Evolutionary conservation across 2,329 filamentous ascomycete species (phyloP).

Genomic region (Pestalotiopsis fici): DNA sequence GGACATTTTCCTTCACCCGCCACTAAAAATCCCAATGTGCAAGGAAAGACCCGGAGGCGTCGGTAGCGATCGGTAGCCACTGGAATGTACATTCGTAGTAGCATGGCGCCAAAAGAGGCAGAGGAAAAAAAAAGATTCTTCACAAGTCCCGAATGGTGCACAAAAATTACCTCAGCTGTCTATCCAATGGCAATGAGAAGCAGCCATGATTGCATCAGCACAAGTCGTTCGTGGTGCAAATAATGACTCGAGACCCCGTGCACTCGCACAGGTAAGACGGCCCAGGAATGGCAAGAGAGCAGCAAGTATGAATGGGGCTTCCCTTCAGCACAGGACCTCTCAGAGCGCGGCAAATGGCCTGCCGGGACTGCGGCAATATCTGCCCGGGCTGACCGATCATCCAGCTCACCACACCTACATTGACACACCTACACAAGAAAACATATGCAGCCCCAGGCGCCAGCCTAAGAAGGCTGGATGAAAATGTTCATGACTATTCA

Average conservation of each 20-base stretch:
- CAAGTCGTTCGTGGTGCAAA: not conserved
- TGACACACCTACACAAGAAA: not conserved
- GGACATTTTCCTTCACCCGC: not conserved
- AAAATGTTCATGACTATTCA: not conserved
- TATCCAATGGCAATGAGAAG: not conserved
- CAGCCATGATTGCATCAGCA: not conserved
- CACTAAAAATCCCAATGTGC: not conserved
- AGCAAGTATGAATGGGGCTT: not conserved
- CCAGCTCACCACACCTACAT: not conserved
- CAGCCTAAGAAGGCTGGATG: not conserved
- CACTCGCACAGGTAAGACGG: not conserved
- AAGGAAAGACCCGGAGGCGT: not conserved
- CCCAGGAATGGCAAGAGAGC: constrained; percentile 6
- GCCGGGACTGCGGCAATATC: not conserved
- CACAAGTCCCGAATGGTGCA: not conserved
- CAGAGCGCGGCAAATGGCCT: constrained; percentile 1
- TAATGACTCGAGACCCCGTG: constrained; percentile 4
- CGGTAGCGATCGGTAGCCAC: not conserved
- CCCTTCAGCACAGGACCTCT: not conserved
- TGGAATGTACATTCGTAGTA: not conserved
- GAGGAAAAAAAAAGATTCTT: not conserved
- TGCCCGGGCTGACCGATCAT: constrained; percentile 2
- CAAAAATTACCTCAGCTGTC: constrained; percentile 5
- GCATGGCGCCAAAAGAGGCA: constrained; percentile 1
- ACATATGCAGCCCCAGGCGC: not conserved